These are phyloP conservation scores for Dendrobium nobile DNA, from an alignment of 106 monocot species.

Conservation along the genomic window DNA sequence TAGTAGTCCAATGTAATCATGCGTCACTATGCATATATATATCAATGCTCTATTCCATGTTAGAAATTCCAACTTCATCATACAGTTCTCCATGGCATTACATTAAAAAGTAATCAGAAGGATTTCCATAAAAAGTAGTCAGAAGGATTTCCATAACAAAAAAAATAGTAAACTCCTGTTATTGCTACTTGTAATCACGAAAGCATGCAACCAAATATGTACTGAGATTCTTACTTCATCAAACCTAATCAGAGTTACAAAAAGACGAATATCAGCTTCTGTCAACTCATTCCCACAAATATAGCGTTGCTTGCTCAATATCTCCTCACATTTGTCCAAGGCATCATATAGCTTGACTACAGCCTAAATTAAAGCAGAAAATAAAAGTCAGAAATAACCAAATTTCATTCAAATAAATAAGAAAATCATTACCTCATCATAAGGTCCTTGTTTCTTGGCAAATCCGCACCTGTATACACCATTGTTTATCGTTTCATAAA, in stretches of 20 bases:
- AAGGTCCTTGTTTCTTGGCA: slow-evolving; percentile 87
- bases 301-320: slow-evolving; percentile 68
- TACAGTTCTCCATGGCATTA: neutral
- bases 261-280: slow-evolving; percentile 79
- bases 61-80: neutral
- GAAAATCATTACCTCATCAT: slow-evolving; percentile 65
- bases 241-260: slow-evolving; percentile 88
- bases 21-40: too few species aligned
- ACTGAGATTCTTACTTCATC: slow-evolving; percentile 72
- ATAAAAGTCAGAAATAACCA: slow-evolving; percentile 10
- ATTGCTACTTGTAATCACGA: neutral
- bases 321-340: slow-evolving; percentile 79
- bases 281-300: slow-evolving; percentile 70
- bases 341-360: slow-evolving; percentile 56
- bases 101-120: neutral
- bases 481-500: slow-evolving; percentile 86
- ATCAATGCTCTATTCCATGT: too few species aligned
- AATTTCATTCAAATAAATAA: neutral
- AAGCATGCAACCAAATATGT: neutral
- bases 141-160: neutral
- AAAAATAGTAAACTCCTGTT: neutral
- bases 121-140: neutral
- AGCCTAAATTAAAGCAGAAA: slow-evolving; percentile 36
- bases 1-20: too few species aligned
- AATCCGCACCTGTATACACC: slow-evolving; percentile 97